These are phyloP conservation scores for Gypsophila paniculata DNA, from an alignment of 179 eudicot species.

Conservation along the genomic window DNA sequence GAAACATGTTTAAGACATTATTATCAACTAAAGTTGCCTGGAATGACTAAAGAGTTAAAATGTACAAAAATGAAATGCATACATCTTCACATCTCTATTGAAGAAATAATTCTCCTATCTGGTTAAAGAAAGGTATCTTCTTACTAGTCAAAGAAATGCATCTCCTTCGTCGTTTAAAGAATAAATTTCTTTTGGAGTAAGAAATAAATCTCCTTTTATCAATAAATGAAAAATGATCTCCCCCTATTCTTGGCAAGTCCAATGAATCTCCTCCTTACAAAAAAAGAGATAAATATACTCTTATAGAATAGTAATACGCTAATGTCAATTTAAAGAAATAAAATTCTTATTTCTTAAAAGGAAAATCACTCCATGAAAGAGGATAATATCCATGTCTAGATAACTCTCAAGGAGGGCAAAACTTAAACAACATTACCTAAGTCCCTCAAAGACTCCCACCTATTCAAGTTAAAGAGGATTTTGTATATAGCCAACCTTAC, in stretches of 20 bases:
- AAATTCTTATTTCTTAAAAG: not conserved
- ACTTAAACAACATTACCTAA: not conserved
- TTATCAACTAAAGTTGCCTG: not conserved
- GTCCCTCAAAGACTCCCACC: not conserved
- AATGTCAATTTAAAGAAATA: not conserved
- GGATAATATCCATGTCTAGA: not conserved
- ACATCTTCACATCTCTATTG: not conserved
- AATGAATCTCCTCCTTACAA: not conserved
- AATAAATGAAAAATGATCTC: not conserved
- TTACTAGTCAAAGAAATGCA: constrained; percentile 5
- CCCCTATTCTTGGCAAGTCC: too few relatives aligned
- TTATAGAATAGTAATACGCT: not conserved
- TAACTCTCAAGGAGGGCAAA: not conserved
- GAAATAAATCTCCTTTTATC: not conserved
- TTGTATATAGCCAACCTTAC: not conserved
- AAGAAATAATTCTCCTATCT: not conserved
- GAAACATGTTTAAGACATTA: not conserved
- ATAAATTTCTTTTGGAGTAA: not conserved
- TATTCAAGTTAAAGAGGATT: not conserved
- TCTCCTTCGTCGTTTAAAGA: not conserved
- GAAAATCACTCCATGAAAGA: not conserved
- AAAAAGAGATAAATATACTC: not conserved
- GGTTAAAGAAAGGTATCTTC: not conserved
- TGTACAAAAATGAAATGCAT: not conserved
- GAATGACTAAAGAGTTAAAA: not conserved